Evolutionary conservation across 2,329 filamentous ascomycete genomes (phyloP).

Genomic region (Botrytis deweyae): DNA sequence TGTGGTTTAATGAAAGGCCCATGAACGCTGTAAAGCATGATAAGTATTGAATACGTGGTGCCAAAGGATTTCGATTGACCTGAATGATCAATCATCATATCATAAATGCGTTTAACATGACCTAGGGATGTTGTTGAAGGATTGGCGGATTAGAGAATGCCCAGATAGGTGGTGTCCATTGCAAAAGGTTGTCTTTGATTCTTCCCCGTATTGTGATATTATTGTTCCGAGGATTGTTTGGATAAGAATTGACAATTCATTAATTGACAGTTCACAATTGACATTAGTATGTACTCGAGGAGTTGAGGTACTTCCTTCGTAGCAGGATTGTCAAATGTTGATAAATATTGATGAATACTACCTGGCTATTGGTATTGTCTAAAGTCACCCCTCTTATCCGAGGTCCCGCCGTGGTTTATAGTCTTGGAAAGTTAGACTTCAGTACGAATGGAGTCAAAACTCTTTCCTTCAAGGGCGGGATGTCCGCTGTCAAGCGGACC

Average conservation of each 20-base stretch:
- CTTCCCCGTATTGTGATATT: background rate
- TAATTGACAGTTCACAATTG: too few relatives aligned
- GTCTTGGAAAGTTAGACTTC: background rate
- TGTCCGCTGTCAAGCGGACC: background rate
- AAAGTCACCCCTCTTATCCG: slow-evolving; percentile 1
- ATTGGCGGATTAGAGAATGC: background rate
- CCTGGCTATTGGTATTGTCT: background rate
- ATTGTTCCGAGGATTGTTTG: background rate
- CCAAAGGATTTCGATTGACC: slow-evolving; percentile 1
- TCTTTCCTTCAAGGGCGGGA: slow-evolving; percentile 6
- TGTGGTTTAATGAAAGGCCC: slow-evolving; percentile 1
- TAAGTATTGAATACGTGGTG: slow-evolving; percentile 15
- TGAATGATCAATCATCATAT: background rate
- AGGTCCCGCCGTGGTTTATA: background rate
- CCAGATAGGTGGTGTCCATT: background rate
- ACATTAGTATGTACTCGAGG: background rate
- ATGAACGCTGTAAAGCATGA: slow-evolving; percentile 8
- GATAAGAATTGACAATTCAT: background rate
- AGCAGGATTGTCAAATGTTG: background rate
- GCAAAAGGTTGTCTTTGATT: background rate
- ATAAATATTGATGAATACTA: background rate
- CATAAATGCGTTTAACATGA: background rate
- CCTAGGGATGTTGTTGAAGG: background rate
- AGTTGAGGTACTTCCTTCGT: background rate
- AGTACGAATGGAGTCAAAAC: background rate